A percentile compares a stretch with the other conserved stretches of the same genome.
These are phyloP conservation scores for Kodamaea ohmeri DNA, from an alignment of 1,139 yeast species.

Conservation along the genomic window DNA sequence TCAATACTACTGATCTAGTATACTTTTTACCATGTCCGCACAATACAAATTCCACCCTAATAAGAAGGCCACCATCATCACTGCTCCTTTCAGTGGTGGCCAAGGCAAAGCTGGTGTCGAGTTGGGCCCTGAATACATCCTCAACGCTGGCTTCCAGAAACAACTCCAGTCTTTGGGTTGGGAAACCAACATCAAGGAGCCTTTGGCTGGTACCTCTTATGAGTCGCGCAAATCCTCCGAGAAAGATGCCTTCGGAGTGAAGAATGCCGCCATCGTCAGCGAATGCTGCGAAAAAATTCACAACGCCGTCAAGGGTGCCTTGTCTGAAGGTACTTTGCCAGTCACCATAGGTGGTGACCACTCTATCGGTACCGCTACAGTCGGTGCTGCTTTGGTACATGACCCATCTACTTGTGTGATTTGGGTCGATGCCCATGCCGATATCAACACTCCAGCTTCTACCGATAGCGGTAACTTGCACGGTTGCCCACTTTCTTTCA, in stretches of 20 bases:
- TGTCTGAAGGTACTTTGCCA: conserved; percentile 57
- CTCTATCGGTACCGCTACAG: conserved; percentile 92
- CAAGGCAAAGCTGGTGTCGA: conserved; percentile 94
- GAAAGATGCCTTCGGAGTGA: conserved; percentile 55
- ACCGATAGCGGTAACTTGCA: conserved; percentile 90
- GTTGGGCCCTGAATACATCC: conserved; percentile 80
- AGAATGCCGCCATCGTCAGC: conserved; percentile 76
- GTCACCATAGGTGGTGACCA: conserved; percentile 96
- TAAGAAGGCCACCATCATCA: conserved; percentile 59
- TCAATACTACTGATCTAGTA: too few species aligned
- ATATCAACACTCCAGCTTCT: conserved; percentile 85
- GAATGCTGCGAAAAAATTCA: conserved; percentile 66
- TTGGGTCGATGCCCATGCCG: conserved; percentile 99
- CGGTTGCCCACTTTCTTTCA: conserved; percentile 93
- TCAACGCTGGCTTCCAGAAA: conserved; percentile 65
- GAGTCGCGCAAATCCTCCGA: conserved; percentile 39
- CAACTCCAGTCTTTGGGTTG: conserved; percentile 72
- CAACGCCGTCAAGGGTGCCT: conserved; percentile 54
- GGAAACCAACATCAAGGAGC: conserved; percentile 56
- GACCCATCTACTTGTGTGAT: conserved; percentile 86
- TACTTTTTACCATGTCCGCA: conserved; percentile 9
- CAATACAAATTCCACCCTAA: conserved; percentile 52
- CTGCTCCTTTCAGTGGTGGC: conserved; percentile 96
- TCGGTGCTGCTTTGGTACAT: conserved; percentile 74
- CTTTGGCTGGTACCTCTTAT: conserved; percentile 52